Evolutionary conservation across 2,329 filamentous ascomycete species (phyloP), one percentile per base, ranked within the genome.

Genomic region (Clarireedia monteithiana): DNA sequence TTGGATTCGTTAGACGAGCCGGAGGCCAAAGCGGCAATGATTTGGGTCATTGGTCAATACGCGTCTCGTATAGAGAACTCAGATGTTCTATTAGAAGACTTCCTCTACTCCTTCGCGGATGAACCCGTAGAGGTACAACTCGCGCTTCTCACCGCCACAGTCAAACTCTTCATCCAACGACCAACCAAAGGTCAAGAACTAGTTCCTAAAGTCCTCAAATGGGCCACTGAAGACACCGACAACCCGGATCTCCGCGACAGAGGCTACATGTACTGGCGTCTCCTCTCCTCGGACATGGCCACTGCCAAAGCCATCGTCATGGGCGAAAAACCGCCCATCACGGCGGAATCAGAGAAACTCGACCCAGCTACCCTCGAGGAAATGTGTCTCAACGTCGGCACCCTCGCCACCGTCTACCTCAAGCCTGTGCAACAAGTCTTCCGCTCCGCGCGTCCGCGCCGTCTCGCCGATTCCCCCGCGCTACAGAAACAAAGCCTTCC

Each of bases 241-340:
- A 96, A 99, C 71, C 94, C 94, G 0, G 94, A 99, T 72, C 82
- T 99, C 27, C 85, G 94, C 61, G 94, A 99, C 70, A 80, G 94
- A 65, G 94, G 94, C 0, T 99, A 96, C 76, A 97, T 99, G 91
- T 99, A 99, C 77, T 99, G 94, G 94, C 89, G 94, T 4, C 80
- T 99, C 14, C 79, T 99, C 1, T 96, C 91, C 1, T 95, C 91
- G 0, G 91, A 96, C 69, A 92, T 95, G 64, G 84, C 86, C 50
- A 83, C 87, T 0, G 94, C 94, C 2, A 94, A 88, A 69, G 77
- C 84, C 60, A 83, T 99, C 51, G 91, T 99, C 62, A 97, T 99
- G 92, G 92, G 94, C 58, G 88, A 95, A 64, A 99, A 99, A 70
- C 94, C 94, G 6, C 82, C 92, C 6, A 97, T 99, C 71, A 96